Conservation (phyloP, 495 filamentous ascomycete species). For the Daldinia concentrica region DNA sequence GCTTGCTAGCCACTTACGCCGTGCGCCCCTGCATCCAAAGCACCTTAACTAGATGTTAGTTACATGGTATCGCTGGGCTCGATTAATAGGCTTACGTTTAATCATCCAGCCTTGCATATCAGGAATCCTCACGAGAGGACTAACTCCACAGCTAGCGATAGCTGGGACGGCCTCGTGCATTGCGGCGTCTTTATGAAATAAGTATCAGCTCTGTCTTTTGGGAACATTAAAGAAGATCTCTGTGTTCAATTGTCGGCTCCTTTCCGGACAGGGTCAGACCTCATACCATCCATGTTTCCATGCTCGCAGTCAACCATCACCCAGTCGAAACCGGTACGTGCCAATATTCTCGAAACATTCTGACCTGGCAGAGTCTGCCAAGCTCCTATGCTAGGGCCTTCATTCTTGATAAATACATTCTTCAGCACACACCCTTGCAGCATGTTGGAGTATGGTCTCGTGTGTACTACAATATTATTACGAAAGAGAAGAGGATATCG, state of each 20-base stretch:
- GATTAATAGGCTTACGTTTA: conserved; percentile 64
- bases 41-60: conserved; percentile 56
- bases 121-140: conserved; percentile 72
- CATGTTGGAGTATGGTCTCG: conserved; percentile 58
- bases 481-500: not conserved
- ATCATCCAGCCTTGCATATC: conserved; percentile 75
- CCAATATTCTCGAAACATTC: conserved; percentile 74
- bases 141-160: conserved; percentile 71
- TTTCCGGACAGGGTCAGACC: not conserved
- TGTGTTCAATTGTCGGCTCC: not conserved
- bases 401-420: conserved; percentile 64
- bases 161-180: conserved; percentile 88
- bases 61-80: conserved; percentile 6
- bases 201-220: not conserved
- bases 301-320: conserved; percentile 81
- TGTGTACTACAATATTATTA: not conserved
- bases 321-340: conserved; percentile 76
- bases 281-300: conserved; percentile 77
- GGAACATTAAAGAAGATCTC: not conserved
- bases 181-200: conserved; percentile 63
- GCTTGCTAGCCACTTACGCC: conserved; percentile 54
- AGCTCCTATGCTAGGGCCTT: conserved; percentile 68
- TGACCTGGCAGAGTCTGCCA: conserved; percentile 81
- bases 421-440: conserved; percentile 70
- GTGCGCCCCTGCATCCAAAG: conserved; percentile 74